Evolutionary conservation across 805 yeast species (phyloP).

Genomic region (Saccharomycopsis capsularis): DNA sequence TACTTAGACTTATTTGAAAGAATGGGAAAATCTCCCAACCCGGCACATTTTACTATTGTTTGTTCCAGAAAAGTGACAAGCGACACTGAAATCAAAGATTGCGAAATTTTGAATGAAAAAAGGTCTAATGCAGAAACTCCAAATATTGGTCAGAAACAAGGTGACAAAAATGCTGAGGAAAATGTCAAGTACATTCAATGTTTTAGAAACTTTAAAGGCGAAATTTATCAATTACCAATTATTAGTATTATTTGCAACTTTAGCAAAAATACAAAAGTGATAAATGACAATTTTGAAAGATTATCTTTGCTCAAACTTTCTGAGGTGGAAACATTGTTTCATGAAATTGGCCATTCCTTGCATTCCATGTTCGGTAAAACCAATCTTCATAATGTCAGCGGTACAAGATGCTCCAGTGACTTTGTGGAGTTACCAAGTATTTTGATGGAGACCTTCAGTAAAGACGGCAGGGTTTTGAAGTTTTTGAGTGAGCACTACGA

Average conservation of each 20-base stretch:
- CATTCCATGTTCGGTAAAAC: constrained; percentile 96
- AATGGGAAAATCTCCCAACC: constrained; percentile 66
- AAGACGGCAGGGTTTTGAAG: constrained; percentile 67
- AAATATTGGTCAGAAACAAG: not conserved
- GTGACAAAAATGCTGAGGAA: not conserved
- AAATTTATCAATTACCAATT: constrained; percentile 74
- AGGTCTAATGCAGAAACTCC: not conserved
- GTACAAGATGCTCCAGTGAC: constrained; percentile 93
- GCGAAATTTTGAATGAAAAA: constrained; percentile 23
- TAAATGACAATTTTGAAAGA: constrained; percentile 26
- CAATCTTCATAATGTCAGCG: constrained; percentile 81
- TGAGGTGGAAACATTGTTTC: constrained; percentile 91
- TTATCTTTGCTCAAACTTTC: constrained; percentile 58
- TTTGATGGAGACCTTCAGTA: constrained; percentile 90
- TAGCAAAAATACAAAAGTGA: constrained; percentile 33
- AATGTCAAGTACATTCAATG: constrained; percentile 20
- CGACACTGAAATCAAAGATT: constrained; percentile 30
- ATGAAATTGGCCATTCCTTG: constrained; percentile 99
- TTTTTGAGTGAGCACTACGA: constrained; percentile 63
- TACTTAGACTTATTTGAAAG: constrained; percentile 86
- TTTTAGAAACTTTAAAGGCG: constrained; percentile 32
- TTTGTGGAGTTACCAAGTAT: constrained; percentile 96
- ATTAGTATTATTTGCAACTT: constrained; percentile 87
- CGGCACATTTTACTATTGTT: constrained; percentile 93
- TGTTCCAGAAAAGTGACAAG: constrained; percentile 75